Conservation (phyloP, 2,329 filamentous ascomycete genomes). For the Hymenotorrendiella dingleyae region DNA sequence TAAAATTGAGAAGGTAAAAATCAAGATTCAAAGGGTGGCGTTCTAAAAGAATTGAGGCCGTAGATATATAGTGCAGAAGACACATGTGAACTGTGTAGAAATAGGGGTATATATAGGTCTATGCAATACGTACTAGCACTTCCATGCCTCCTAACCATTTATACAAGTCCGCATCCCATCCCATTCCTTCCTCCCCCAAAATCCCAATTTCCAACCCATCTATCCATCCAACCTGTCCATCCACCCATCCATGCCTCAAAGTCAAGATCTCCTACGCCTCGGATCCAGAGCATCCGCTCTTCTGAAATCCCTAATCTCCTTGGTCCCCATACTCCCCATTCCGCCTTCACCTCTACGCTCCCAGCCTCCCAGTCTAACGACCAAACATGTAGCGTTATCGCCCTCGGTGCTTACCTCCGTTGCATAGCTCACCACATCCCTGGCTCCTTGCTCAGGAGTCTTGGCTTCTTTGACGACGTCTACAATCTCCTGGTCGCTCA, state of each 20-base stretch:
- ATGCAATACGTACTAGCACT: too few relatives aligned
- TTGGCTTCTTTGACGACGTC: slow-evolving; percentile 91
- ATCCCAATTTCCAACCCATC: too few relatives aligned
- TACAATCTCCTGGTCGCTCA: slow-evolving; percentile 91
- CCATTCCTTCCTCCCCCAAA: too few relatives aligned
- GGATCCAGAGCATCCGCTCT: slow-evolving; percentile 77
- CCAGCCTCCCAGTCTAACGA: slow-evolving; percentile 63
- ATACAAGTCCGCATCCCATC: too few relatives aligned
- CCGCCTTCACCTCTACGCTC: slow-evolving; percentile 76
- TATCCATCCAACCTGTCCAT: too few relatives aligned
- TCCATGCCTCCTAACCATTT: too few relatives aligned
- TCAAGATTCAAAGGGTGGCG: too few relatives aligned
- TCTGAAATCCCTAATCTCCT: slow-evolving; percentile 82
- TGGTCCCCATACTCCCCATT: slow-evolving; percentile 81
- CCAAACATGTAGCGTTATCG: slow-evolving; percentile 64
- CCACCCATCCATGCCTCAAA: not conserved
- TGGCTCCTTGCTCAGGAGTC: slow-evolving; percentile 81
- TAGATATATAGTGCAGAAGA: too few relatives aligned
- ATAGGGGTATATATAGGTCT: too few relatives aligned
- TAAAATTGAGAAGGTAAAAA: too few relatives aligned
- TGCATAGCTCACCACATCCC: slow-evolving; percentile 76
- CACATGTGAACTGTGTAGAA: too few relatives aligned
- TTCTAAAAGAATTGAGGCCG: too few relatives aligned
- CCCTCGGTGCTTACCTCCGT: slow-evolving; percentile 64
- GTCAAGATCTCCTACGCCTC: slow-evolving; percentile 48